phyloP scores from a whole-genome alignment of 495 filamentous ascomycete species.

The Aspergillus campestris region DNA sequence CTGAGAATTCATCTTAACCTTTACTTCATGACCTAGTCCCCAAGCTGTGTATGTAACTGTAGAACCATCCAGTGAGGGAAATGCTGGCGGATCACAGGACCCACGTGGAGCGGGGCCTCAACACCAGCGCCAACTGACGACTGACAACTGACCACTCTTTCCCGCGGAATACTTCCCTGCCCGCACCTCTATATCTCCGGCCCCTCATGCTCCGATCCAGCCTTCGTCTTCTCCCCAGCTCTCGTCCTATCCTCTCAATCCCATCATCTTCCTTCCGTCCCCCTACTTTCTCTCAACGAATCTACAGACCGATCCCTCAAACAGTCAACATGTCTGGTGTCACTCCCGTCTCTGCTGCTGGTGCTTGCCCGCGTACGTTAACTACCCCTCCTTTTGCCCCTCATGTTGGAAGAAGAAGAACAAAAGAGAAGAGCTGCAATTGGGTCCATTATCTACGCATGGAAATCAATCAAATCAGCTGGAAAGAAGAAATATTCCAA shows the following conservation, averaged over 20 bases:
- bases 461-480: neutral
- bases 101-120: neutral
- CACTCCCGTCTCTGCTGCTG: conserved; percentile 31
- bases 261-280: neutral
- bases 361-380: conserved; percentile 41
- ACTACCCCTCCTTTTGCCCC: neutral
- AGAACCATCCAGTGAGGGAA: too few relatives aligned
- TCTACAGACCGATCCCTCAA: conserved; percentile 3
- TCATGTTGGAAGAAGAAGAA: neutral
- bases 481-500: neutral
- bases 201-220: conserved; percentile 19
- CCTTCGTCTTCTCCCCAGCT: conserved; percentile 20
- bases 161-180: conserved; percentile 23
- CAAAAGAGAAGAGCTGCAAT: too few relatives aligned
- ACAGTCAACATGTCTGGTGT: conserved; percentile 31
- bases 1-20: too few relatives aligned
- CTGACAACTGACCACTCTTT: conserved; percentile 12
- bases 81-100: too few relatives aligned
- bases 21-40: too few relatives aligned
- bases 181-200: conserved; percentile 3
- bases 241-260: conserved; percentile 2
- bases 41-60: too few relatives aligned
- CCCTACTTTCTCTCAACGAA: conserved; percentile 1
- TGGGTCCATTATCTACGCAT: neutral
- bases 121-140: neutral